Conservation (phyloP, 2,329 filamentous ascomycete species). For the Aspergillus sojae region DNA sequence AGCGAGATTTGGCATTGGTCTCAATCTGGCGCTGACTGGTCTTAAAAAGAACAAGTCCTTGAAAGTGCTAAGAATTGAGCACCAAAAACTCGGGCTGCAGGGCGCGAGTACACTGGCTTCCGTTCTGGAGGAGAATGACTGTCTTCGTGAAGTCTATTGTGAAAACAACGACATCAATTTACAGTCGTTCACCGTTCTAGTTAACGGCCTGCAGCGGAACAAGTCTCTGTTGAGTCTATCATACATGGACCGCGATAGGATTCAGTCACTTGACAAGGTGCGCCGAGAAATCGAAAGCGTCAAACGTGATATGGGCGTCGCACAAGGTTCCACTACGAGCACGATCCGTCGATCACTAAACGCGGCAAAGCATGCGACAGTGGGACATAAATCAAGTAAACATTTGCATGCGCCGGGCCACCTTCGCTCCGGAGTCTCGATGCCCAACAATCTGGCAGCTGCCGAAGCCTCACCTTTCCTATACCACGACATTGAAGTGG, state of each 20-base stretch:
- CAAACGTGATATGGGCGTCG: slow-evolving; percentile 41
- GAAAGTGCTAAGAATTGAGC: slow-evolving; percentile 64
- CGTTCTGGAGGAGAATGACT: slow-evolving; percentile 66
- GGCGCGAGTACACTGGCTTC: slow-evolving; percentile 71
- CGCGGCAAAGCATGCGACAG: slow-evolving; percentile 36
- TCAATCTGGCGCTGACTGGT: slow-evolving; percentile 67
- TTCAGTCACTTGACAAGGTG: slow-evolving; percentile 62
- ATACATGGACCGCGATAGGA: slow-evolving; percentile 63
- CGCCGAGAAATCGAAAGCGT: slow-evolving; percentile 59
- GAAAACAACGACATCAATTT: slow-evolving; percentile 73
- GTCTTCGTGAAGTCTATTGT: slow-evolving; percentile 67
- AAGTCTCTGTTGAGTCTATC: slow-evolving; percentile 64
- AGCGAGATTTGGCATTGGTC: slow-evolving; percentile 67
- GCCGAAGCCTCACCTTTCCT: slow-evolving; percentile 30
- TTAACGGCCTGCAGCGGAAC: slow-evolving; percentile 70
- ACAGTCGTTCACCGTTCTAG: slow-evolving; percentile 69
- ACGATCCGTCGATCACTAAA: slow-evolving; percentile 49
- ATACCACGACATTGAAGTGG: slow-evolving; percentile 44
- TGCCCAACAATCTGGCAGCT: slow-evolving; percentile 16
- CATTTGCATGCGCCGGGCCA: slow-evolving; percentile 24
- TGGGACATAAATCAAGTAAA: slow-evolving; percentile 38
- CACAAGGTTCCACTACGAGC: slow-evolving; percentile 36
- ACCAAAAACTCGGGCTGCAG: slow-evolving; percentile 69
- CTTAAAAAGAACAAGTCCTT: slow-evolving; percentile 66
- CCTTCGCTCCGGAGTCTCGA: slow-evolving; percentile 13